phyloP scores from a whole-genome alignment of 192 early-diverging fungal genomes.

The Backusella luteola region DNA sequence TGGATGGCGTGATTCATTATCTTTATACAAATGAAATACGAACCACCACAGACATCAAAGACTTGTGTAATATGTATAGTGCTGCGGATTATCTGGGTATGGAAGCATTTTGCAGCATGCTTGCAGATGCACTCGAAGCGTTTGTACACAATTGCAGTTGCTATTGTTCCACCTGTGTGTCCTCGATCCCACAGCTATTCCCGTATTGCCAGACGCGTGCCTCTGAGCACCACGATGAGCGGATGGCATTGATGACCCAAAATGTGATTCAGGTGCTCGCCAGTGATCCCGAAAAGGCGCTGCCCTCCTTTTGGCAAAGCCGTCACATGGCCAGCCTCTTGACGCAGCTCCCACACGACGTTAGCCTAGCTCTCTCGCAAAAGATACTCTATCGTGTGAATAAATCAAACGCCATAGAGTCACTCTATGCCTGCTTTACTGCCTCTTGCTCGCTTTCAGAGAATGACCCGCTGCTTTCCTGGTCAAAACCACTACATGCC shows the following conservation, averaged over 20 bases:
- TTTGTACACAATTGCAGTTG: constrained; percentile 23
- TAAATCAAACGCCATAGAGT: constrained; percentile 25
- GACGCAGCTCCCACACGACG: neutral
- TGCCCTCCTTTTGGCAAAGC: constrained; percentile 16
- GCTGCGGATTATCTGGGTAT: constrained; percentile 34
- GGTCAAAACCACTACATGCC: constrained; percentile 20
- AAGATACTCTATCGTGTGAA: constrained; percentile 15
- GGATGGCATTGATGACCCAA: constrained; percentile 1
- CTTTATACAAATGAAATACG: constrained; percentile 22
- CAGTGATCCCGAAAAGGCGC: constrained; percentile 26
- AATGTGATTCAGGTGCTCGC: neutral
- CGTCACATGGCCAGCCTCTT: constrained; percentile 15
- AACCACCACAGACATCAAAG: neutral
- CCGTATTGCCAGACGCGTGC: neutral
- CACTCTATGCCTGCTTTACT: constrained; percentile 18
- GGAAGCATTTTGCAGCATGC: neutral
- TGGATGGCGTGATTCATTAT: constrained; percentile 18
- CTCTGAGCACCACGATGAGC: constrained; percentile 9
- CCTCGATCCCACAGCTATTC: constrained; percentile 5
- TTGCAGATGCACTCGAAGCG: neutral
- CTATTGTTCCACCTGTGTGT: constrained; percentile 11
- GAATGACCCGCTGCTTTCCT: constrained; percentile 15
- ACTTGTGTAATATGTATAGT: constrained; percentile 15
- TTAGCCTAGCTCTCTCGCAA: constrained; percentile 3
- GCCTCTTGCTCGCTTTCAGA: constrained; percentile 7